These are phyloP conservation scores for Vaccinium corymbosum DNA, from an alignment of 148 eudicot species.

Conservation along the genomic window DNA sequence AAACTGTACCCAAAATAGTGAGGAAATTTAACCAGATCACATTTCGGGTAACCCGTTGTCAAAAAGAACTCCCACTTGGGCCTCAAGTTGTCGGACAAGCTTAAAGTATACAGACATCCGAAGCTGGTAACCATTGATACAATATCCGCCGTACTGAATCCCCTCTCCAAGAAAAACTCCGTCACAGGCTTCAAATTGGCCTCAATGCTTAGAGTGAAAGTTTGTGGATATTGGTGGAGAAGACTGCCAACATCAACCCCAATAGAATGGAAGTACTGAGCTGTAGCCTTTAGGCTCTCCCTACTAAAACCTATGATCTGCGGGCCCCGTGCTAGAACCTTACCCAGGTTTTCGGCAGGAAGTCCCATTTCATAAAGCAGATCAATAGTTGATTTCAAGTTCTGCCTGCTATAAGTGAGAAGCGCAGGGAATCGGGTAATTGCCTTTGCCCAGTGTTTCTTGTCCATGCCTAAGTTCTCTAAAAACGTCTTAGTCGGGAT, in stretches of 20 bases:
- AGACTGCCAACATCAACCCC: constrained; percentile 55
- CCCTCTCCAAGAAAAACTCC: constrained; percentile 61
- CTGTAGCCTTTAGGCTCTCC: constrained; percentile 67
- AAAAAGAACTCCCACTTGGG: constrained; percentile 80
- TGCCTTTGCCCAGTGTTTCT: constrained; percentile 74
- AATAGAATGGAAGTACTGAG: constrained; percentile 9
- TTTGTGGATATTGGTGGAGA: constrained; percentile 59
- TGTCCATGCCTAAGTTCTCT: constrained; percentile 75
- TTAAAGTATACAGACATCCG: constrained; percentile 67
- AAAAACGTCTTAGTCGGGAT: constrained; percentile 78
- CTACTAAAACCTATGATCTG: constrained; percentile 72
- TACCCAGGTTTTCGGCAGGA: constrained; percentile 56
- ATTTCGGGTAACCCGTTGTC: constrained; percentile 59
- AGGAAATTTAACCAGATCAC: constrained; percentile 74
- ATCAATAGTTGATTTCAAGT: constrained; percentile 62
- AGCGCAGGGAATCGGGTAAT: constrained; percentile 76
- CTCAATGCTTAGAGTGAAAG: constrained; percentile 68
- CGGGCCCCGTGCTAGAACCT: constrained; percentile 66
- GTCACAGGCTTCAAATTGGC: constrained; percentile 70
- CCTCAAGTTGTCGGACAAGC: constrained; percentile 55
- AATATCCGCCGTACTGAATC: constrained; percentile 50
- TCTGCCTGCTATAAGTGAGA: constrained; percentile 72
- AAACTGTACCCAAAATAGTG: constrained; percentile 90
- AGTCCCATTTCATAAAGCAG: constrained; percentile 81
- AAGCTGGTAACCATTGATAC: constrained; percentile 62